Evolutionary conservation across 2,329 filamentous ascomycete species (phyloP).

Genomic region (Pyricularia sp.): DNA sequence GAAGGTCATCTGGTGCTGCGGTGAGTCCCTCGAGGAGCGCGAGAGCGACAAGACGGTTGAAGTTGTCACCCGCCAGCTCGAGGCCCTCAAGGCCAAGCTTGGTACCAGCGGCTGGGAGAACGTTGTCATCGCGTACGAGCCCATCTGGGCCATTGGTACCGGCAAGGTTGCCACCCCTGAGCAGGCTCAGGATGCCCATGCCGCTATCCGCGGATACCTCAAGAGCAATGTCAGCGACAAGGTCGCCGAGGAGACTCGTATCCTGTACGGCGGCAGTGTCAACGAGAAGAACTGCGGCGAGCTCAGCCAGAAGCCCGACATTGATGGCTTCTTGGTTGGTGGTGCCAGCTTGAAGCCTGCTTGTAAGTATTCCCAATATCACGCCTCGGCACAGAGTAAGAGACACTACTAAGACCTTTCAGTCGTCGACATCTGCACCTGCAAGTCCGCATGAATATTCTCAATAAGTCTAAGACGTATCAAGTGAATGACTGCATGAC

Average conservation of each 20-base stretch:
- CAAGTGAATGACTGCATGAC: neutral
- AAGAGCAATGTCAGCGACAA: conserved; percentile 59
- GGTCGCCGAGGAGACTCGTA: conserved; percentile 74
- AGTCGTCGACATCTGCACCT: conserved; percentile 50
- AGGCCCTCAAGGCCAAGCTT: conserved; percentile 59
- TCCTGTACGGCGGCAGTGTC: conserved; percentile 94
- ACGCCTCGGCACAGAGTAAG: neutral
- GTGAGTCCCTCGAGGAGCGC: conserved; percentile 87
- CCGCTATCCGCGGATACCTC: conserved; percentile 82
- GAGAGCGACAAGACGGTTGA: conserved; percentile 76
- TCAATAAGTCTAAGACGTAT: neutral
- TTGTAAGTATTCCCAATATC: conserved; percentile 42
- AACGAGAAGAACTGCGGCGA: conserved; percentile 97
- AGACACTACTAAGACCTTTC: neutral
- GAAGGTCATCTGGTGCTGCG: conserved; percentile 91
- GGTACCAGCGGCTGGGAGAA: conserved; percentile 66
- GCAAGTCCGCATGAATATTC: conserved; percentile 10
- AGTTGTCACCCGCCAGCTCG: conserved; percentile 74
- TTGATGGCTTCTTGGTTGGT: conserved; percentile 95
- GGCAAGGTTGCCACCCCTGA: conserved; percentile 82
- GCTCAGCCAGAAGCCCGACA: conserved; percentile 81
- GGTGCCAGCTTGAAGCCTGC: conserved; percentile 95
- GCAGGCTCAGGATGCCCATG: conserved; percentile 90
- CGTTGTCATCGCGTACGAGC: conserved; percentile 96
- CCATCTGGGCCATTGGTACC: conserved; percentile 92